Evolutionary conservation across 2,329 filamentous ascomycete species (phyloP), one percentile per base, ranked within the genome.

Genomic region (Ustulina deusta): DNA sequence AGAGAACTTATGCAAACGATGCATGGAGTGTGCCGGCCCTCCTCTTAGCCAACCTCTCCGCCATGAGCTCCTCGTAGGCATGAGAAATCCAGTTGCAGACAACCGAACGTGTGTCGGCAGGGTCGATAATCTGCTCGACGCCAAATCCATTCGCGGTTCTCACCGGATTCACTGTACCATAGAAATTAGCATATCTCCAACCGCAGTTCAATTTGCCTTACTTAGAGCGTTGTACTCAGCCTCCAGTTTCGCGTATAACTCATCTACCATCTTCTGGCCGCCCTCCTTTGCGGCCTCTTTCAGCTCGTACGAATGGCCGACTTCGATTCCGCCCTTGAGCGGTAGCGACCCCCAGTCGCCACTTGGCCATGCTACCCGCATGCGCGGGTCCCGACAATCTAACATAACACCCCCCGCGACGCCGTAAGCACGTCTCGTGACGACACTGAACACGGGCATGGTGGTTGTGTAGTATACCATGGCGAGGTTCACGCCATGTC

Each of bases 291-390:
- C 68, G 15, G 68, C 68, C 38, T 68, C 61, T 29, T 70, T 70
- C 0, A 70, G 61, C 56, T 70, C 65, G 42, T 51, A 55, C 5
- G 68, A 65, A 48, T 70, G 68, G 0, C 65, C 68, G 13, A 65
- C 68, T 29, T 70, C 68, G n/a, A 70, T 68, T 5, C 65, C 65
- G 11, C 68, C 68, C 42, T 63, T 68, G 2, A 70, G 65, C 27
- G 68, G 68, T 38, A 70, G 51, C 34, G 68, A 70, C 0, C 68
- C 68, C 68, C 68, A 70, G 25, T 70, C 68, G 15, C 68, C 68
- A 32, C 68, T 66, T 2, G 68, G 68, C 68, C 68, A 70, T 11
- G 68, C 68, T n/a, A 70, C 65, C 13, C 68, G 65, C 68, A 66
- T 68, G 10, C 68, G 61, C 7, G 68, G 68, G 25, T 70, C 65